Base-by-base conservation (phyloP, 2,329 filamentous ascomycete species). In the Leptographium radiaticola region DNA sequence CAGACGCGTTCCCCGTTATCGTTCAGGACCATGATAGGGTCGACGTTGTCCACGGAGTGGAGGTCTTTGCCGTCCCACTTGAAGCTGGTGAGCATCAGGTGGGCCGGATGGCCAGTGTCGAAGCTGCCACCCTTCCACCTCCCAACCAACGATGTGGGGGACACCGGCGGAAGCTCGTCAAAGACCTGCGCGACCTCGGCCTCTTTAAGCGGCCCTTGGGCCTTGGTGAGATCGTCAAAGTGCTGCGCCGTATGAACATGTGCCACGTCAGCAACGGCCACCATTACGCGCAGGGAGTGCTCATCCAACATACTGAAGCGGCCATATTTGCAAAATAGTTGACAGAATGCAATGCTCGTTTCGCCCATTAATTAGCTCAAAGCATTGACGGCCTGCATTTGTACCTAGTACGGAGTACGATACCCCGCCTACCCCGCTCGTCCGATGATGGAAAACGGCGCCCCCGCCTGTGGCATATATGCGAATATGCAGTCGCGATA, bases 41-140 rank as follows among this genome's bases (percentile, higher is more conserved):
- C 51, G 18, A 52, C 43, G 18, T 52, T 43, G 34, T 52, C 25
- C 4, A 39, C 33, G 10, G 33, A 39, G 33, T 40, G 51, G 34
- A 52, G 47, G 16, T 52, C 51, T 20, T 52, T 52, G 18, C 51
- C 51, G 10, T 42, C 51, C 51, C 51, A 52, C 15, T 25, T 31
- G 11, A 52, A 15, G 15, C 11, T 39, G 6, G 30, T 4, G 12
- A 52, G 51, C 18, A n/a, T n/a, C 43, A 47, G 13, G 51, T 47
- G 42, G 13, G n/a, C 33, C 2, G 51, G 43, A 34, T 52, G 51
- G 18, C 51, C 51, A 4, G 33, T 40, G 34, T 52, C 18, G 34
- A 52, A 52, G 42, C 51, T 52, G 42, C 42, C 42, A 2, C 51
- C 51, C 2, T 30, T 39, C 51, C 51, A 52, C 2, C 16, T 46